phyloP scores from a whole-genome alignment of 495 filamentous ascomycete genomes.

The Pyronema domesticum region DNA sequence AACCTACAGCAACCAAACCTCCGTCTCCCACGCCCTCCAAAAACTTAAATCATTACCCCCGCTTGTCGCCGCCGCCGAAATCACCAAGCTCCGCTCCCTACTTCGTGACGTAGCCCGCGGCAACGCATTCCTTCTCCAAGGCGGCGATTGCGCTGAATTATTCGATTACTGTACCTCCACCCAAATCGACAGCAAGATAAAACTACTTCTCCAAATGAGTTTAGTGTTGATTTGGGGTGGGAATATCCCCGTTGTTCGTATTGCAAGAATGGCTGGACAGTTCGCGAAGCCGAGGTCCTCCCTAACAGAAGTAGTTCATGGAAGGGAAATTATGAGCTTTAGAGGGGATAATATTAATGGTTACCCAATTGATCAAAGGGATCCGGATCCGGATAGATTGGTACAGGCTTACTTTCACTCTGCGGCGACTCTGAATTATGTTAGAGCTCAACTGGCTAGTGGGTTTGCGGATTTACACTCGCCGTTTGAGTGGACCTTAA shows the following conservation, averaged over 20 bases:
- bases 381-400: slow-evolving; percentile 62
- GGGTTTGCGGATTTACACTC: slow-evolving; percentile 87
- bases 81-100: slow-evolving; percentile 54
- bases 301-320: slow-evolving; percentile 56
- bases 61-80: slow-evolving; percentile 75
- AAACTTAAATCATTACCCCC: slow-evolving; percentile 70
- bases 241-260: slow-evolving; percentile 85
- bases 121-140: slow-evolving; percentile 87
- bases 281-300: slow-evolving; percentile 89
- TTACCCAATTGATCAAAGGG: slow-evolving; percentile 49
- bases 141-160: slow-evolving; percentile 90
- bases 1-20: slow-evolving; percentile 49
- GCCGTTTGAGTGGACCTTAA: slow-evolving; percentile 84
- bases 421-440: slow-evolving; percentile 78
- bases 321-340: slow-evolving; percentile 63
- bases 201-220: slow-evolving; percentile 89
- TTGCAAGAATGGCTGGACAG: slow-evolving; percentile 91
- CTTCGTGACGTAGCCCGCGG: slow-evolving; percentile 76
- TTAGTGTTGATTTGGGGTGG: slow-evolving; percentile 75
- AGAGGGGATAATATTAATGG: slow-evolving; percentile 93
- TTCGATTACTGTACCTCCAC: slow-evolving; percentile 83
- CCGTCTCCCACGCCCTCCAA: slow-evolving; percentile 42
- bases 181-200: slow-evolving; percentile 88
- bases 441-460: slow-evolving; percentile 63
- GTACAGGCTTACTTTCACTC: slow-evolving; percentile 93